These are phyloP conservation scores for Halenospora varia DNA, from an alignment of 495 filamentous ascomycete species.

Conservation along the genomic window DNA sequence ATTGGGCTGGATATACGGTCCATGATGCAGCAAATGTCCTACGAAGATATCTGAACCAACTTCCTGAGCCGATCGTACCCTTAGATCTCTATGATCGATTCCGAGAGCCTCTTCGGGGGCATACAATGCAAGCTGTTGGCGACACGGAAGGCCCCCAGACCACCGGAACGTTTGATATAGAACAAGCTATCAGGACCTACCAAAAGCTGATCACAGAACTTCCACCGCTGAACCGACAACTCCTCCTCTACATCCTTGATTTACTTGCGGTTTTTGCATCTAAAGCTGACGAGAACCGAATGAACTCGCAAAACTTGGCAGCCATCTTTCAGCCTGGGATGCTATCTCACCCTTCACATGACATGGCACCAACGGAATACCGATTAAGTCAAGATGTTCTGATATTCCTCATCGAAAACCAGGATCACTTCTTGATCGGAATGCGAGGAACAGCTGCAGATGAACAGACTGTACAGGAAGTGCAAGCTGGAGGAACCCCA, in stretches of 20 bases:
- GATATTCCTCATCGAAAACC: slow-evolving; percentile 97
- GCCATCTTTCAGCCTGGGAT: slow-evolving; percentile 98
- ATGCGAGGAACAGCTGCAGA: slow-evolving; percentile 92
- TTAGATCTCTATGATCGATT: slow-evolving; percentile 91
- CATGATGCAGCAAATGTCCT: slow-evolving; percentile 98
- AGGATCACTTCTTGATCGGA: slow-evolving; percentile 84
- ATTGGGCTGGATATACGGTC: slow-evolving; percentile 97
- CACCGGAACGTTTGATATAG: slow-evolving; percentile 63
- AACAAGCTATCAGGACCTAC: slow-evolving; percentile 74
- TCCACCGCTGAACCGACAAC: slow-evolving; percentile 87
- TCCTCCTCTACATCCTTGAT: slow-evolving; percentile 95
- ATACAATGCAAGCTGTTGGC: slow-evolving; percentile 68
- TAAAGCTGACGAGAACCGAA: slow-evolving; percentile 93
- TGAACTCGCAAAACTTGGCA: slow-evolving; percentile 92
- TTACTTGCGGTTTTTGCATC: slow-evolving; percentile 97
- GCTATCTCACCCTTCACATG: slow-evolving; percentile 87
- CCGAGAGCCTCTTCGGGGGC: slow-evolving; percentile 74
- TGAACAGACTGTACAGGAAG: slow-evolving; percentile 79
- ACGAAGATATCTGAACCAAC: slow-evolving; percentile 87
- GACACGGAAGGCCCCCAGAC: slow-evolving; percentile 50
- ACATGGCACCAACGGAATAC: slow-evolving; percentile 93
- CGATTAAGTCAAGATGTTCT: slow-evolving; percentile 93
- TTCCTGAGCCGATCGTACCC: slow-evolving; percentile 94
- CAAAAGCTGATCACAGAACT: slow-evolving; percentile 89
- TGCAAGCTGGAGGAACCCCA: slow-evolving; percentile 64